Percentiles rank a stretch among this genome's conserved stretches.
phyloP scores from a whole-genome alignment of 163 green algal genomes.

The Chloromonas sp. region DNA sequence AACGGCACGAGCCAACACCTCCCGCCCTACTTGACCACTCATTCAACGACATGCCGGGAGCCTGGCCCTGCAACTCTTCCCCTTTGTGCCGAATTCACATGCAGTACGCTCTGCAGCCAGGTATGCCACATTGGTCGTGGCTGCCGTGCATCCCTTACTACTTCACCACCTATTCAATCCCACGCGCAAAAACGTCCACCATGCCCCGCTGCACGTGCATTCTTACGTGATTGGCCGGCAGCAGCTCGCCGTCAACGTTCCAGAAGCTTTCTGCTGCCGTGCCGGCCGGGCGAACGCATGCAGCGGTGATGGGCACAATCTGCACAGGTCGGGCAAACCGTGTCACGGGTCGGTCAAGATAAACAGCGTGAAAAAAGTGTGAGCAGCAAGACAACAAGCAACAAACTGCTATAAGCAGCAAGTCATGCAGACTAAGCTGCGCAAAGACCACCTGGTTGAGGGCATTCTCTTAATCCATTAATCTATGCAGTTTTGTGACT shows the following conservation, averaged over 20 bases:
- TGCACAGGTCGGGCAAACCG: background rate
- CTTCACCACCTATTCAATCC: constrained; percentile 42
- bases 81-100: too few relatives aligned
- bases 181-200: constrained; percentile 78
- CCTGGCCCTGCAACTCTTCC: too few relatives aligned
- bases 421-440: too few relatives aligned
- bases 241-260: constrained; percentile 80
- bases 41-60: too few relatives aligned
- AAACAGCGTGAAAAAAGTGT: background rate
- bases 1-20: too few relatives aligned
- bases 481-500: background rate
- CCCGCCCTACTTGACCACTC: too few relatives aligned
- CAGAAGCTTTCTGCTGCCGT: constrained; percentile 22
- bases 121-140: too few relatives aligned
- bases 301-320: background rate
- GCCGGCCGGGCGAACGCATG: background rate
- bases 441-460: too few relatives aligned
- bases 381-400: background rate
- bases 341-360: background rate
- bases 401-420: too few relatives aligned
- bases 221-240: constrained; percentile 48
- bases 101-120: too few relatives aligned
- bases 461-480: too few relatives aligned
- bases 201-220: constrained; percentile 50
- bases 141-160: too few relatives aligned